These are phyloP conservation scores for Leishmania aethiopica DNA, from an alignment of 208 protist genomes.

Conservation along the genomic window DNA sequence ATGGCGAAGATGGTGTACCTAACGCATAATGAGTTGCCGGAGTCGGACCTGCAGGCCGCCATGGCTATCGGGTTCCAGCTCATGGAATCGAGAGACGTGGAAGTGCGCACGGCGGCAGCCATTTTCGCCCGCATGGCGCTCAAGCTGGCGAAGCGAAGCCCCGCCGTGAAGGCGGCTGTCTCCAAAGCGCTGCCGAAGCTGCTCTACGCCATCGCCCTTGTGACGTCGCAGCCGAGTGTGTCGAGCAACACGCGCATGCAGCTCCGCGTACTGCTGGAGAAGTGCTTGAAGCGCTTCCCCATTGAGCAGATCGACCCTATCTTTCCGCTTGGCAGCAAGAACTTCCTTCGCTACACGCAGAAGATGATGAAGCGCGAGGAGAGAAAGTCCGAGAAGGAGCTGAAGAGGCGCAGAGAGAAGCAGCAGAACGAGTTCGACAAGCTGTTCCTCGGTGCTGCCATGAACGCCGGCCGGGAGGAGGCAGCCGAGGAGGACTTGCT, in stretches of 20 bases:
- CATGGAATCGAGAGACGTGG: constrained; percentile 69
- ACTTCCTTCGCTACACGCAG: constrained; percentile 86
- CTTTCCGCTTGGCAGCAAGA: constrained; percentile 86
- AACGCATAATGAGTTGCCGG: constrained; percentile 63
- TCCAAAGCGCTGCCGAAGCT: constrained; percentile 69
- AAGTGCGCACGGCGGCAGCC: constrained; percentile 72
- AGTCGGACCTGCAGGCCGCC: constrained; percentile 61
- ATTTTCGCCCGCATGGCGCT: constrained; percentile 87
- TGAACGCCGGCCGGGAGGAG: constrained; percentile 62
- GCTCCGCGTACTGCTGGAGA: constrained; percentile 83
- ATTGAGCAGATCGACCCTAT: constrained; percentile 76
- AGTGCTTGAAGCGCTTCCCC: constrained; percentile 84
- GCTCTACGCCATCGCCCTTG: constrained; percentile 78
- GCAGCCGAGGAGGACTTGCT: constrained; percentile 72
- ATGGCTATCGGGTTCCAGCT: constrained; percentile 74
- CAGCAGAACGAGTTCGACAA: constrained; percentile 82
- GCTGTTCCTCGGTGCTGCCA: constrained; percentile 69
- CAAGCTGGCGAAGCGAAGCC: constrained; percentile 79
- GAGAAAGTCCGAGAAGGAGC: constrained; percentile 72
- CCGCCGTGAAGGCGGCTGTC: constrained; percentile 51
- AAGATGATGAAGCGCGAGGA: constrained; percentile 85
- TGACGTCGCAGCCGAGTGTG: constrained; percentile 80
- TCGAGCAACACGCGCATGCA: constrained; percentile 81
- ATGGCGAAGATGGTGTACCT: constrained; percentile 86
- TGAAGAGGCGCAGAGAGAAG: constrained; percentile 55